Evolutionary conservation across 345 rosid genomes (phyloP).

Genomic region (Brassica cretica): DNA sequence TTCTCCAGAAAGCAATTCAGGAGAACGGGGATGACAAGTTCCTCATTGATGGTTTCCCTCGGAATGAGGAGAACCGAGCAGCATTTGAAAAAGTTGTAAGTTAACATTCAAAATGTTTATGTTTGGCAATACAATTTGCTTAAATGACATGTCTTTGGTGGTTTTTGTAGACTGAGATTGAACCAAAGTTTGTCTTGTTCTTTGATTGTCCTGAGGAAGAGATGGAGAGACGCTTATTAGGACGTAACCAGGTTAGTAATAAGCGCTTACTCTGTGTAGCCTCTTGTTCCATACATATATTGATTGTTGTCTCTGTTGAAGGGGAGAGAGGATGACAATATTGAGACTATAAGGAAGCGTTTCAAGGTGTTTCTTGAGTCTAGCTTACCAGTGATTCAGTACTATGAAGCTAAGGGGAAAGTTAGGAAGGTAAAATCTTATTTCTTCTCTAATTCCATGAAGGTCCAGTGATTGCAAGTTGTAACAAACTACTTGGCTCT

Average conservation of each 20-base stretch:
- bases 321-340: constrained; percentile 87
- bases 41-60: constrained; percentile 87
- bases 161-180: constrained; percentile 48
- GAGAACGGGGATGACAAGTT: constrained; percentile 62
- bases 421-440: constrained; percentile 53
- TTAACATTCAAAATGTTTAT: neutral
- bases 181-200: constrained; percentile 51
- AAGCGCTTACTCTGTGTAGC: too few relatives aligned
- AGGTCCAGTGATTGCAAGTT: neutral
- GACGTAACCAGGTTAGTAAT: constrained; percentile 66
- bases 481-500: constrained; percentile 11
- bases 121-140: too few relatives aligned
- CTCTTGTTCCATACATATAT: neutral
- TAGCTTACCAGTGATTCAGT: constrained; percentile 65
- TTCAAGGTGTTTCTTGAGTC: constrained; percentile 66
- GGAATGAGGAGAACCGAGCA: constrained; percentile 83
- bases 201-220: constrained; percentile 37
- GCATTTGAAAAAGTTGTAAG: constrained; percentile 80
- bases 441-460: neutral
- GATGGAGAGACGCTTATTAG: constrained; percentile 67
- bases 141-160: neutral
- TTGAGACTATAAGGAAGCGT: constrained; percentile 73
- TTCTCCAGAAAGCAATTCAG: constrained; percentile 69
- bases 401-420: constrained; percentile 60
- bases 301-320: constrained; percentile 30